Evolutionary conservation across 2,329 filamentous ascomycete genomes (phyloP).

Genomic region (Colletotrichum endophyticum): DNA sequence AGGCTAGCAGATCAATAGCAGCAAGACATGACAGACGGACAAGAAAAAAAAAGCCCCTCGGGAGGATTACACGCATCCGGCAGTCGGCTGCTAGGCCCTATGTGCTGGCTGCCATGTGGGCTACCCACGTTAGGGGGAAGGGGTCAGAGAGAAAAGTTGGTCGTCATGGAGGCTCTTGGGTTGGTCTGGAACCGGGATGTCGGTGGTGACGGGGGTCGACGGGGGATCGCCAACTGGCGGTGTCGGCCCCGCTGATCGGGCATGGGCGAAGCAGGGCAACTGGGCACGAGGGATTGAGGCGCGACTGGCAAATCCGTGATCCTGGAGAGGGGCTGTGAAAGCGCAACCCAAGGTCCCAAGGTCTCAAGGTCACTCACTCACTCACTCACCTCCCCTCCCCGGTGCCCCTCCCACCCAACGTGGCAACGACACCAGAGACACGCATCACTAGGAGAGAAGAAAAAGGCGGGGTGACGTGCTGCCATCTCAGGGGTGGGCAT

Average conservation of each 20-base stretch:
- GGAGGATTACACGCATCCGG: neutral
- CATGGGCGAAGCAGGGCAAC: neutral
- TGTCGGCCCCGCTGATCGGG: conserved; percentile 14
- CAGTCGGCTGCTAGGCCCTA: neutral
- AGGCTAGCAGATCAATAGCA: neutral
- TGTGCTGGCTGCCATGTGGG: neutral
- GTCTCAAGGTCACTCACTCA: neutral
- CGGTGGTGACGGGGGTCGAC: neutral
- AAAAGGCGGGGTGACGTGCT: conserved; percentile 4
- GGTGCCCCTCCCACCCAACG: neutral
- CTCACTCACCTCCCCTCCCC: neutral
- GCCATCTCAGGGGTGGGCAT: conserved; percentile 13
- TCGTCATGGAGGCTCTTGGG: conserved; percentile 4
- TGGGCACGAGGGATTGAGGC: conserved; percentile 6
- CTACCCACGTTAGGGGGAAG: neutral
- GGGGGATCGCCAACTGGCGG: neutral
- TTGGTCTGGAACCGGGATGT: neutral
- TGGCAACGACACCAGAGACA: neutral
- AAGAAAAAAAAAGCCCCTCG: neutral
- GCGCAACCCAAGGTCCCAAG: neutral
- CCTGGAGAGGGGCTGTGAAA: neutral
- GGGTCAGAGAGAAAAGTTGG: neutral
- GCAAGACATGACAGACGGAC: neutral
- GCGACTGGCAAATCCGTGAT: conserved; percentile 1
- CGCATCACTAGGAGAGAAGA: neutral